Evolutionary conservation across 176 grass and related monocot genomes (phyloP).

Genomic region (Leersia perrieri): DNA sequence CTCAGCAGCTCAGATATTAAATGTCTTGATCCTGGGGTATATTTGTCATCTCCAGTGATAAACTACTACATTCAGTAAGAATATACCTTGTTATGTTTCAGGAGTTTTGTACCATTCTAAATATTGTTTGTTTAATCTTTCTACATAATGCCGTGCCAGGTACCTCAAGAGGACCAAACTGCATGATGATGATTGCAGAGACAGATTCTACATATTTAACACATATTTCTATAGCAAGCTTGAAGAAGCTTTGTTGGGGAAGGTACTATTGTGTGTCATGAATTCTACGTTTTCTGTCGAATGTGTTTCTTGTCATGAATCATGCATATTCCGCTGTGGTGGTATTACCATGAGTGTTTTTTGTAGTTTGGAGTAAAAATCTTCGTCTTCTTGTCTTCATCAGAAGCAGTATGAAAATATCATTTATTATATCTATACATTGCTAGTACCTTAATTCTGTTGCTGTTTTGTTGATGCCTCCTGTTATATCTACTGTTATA

Average conservation of each 20-base stretch:
- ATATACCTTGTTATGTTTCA: slow-evolving; percentile 14
- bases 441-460: neutral
- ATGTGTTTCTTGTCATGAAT: neutral
- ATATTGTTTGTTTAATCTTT: slow-evolving; percentile 24
- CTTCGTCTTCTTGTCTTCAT: neutral
- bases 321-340: neutral
- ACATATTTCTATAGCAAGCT: slow-evolving; percentile 95
- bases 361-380: slow-evolving; percentile 4
- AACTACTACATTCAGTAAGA: slow-evolving; percentile 89
- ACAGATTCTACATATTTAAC: slow-evolving; percentile 80
- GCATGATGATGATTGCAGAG: slow-evolving; percentile 20
- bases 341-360: neutral
- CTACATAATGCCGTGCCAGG: slow-evolving; percentile 41
- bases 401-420: neutral
- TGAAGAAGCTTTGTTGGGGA: slow-evolving; percentile 50
- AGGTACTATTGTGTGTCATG: slow-evolving; percentile 39
- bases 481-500: neutral
- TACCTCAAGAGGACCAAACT: slow-evolving; percentile 56
- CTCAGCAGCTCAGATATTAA: slow-evolving; percentile 58
- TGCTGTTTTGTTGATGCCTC: neutral
- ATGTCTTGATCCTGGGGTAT: slow-evolving; percentile 66
- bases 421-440: neutral
- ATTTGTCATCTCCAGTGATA: slow-evolving; percentile 74
- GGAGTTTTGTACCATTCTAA: slow-evolving; percentile 6
- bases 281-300: slow-evolving; percentile 24